These are phyloP conservation scores for Pichia sp. DNA, from an alignment of 1,139 yeast genomes.

Conservation along the genomic window DNA sequence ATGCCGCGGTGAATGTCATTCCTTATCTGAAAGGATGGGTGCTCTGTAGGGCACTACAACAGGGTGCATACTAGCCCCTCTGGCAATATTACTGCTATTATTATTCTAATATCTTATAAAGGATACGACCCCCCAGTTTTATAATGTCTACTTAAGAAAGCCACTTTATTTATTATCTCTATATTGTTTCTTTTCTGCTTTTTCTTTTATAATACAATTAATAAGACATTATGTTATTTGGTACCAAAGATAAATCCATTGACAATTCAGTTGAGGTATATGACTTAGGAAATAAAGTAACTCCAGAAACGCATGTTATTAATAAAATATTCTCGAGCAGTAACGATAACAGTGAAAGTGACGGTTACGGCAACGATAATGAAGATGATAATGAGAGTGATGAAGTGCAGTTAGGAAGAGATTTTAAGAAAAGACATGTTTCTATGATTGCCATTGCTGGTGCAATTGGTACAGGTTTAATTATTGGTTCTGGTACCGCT, in stretches of 20 bases:
- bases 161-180: neutral
- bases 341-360: neutral
- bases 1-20: too few species aligned
- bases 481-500: slow-evolving; percentile 47
- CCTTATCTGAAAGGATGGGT: too few species aligned
- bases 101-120: too few species aligned
- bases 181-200: too few species aligned
- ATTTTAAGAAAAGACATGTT: slow-evolving; percentile 36
- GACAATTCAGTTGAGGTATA: neutral
- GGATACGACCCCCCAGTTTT: too few species aligned
- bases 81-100: too few species aligned
- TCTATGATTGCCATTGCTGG: slow-evolving; percentile 37
- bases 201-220: too few species aligned
- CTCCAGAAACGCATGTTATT: neutral
- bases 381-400: neutral
- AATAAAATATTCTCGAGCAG: neutral
- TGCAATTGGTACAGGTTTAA: slow-evolving; percentile 40
- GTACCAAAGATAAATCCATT: neutral
- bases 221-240: neutral
- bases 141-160: too few species aligned
- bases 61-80: too few species aligned
- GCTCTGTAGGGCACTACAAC: too few species aligned
- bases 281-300: neutral
- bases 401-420: slow-evolving; percentile 14
- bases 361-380: neutral